Base-by-base conservation (phyloP, 208 protist genomes). In the Trypanosoma scelopori region DNA sequence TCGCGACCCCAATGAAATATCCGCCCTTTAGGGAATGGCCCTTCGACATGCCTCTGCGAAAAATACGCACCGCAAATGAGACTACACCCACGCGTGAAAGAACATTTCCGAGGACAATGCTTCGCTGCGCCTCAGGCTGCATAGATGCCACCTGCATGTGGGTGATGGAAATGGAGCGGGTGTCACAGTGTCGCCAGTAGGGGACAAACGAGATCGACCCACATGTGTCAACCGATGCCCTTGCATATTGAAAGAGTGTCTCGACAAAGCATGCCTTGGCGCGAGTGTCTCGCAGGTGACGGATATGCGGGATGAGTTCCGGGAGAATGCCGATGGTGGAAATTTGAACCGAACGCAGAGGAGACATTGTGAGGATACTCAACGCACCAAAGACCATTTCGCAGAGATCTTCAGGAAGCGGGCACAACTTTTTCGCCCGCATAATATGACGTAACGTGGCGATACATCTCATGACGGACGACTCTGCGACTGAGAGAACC, bases 11-110 rank as follows among this genome's bases (percentile, higher is more conserved):
- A 55, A 96, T 82, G 60, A 91, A 96, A 76, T 96, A 96, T 18
- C 91, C 91, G 42, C 91, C 87, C 58, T 94, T 92, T 25, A 96
- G 79, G 22, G 91, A 96, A 79, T 92, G 86, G 15, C 87, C 87
- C 74, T 93, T 91, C 22, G 83, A 77, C 82, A 89, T 87, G 58
- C 66, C 81, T 51, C 76, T 77, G n/a, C 87, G 84, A 46, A 63
- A 84, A 61, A 96, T 74, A 71, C 86, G 85, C 27, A 94, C 87
- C 1, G 84, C 79, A 78, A 96, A 96, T 35, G 85, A 93, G 15
- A 92, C 84, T 23, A 78, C 76, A 25, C 91, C 91, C 11, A 76
- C 86, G n/a, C 84, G 81, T 20, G 91, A 88, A 1, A 96, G 81
- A 43, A 86, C 62, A 55, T 71, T 87, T 37, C 91, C 91, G 18